Evolutionary conservation across 768 basidiomycete genomes (phyloP).

Genomic region (Podaxis sp.): DNA sequence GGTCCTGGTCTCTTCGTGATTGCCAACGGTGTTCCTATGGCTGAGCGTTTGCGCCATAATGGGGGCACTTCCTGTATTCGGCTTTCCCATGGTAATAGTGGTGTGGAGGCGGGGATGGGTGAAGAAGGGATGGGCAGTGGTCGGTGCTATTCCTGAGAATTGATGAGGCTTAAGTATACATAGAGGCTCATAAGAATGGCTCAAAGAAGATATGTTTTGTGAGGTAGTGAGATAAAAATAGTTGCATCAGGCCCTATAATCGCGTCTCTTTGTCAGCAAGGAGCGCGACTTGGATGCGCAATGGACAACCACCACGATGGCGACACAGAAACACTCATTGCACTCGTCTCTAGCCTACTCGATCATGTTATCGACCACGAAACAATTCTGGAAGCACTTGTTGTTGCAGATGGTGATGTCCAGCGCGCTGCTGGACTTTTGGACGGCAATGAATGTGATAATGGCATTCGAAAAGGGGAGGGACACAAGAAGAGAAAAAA

Average conservation of each 20-base stretch:
- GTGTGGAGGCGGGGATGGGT: background rate
- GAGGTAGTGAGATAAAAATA: background rate
- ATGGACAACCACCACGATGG: constrained; percentile 7
- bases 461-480: constrained; percentile 15
- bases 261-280: background rate
- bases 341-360: constrained; percentile 63
- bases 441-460: constrained; percentile 27
- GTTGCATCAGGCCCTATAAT: background rate
- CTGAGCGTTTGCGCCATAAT: background rate
- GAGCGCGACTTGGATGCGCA: background rate
- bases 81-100: background rate
- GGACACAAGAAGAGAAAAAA: constrained; percentile 50
- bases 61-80: background rate
- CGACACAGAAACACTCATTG: constrained; percentile 71
- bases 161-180: background rate
- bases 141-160: background rate
- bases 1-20: background rate
- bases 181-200: background rate
- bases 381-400: constrained; percentile 56
- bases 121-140: background rate
- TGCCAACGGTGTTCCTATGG: background rate
- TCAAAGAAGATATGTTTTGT: too few species aligned
- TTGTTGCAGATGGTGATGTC: constrained; percentile 55
- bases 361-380: constrained; percentile 29
- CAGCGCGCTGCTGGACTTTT: constrained; percentile 41